Conservation (phyloP, 2,329 filamentous ascomycete species). For the Alternaria ventricosa region DNA sequence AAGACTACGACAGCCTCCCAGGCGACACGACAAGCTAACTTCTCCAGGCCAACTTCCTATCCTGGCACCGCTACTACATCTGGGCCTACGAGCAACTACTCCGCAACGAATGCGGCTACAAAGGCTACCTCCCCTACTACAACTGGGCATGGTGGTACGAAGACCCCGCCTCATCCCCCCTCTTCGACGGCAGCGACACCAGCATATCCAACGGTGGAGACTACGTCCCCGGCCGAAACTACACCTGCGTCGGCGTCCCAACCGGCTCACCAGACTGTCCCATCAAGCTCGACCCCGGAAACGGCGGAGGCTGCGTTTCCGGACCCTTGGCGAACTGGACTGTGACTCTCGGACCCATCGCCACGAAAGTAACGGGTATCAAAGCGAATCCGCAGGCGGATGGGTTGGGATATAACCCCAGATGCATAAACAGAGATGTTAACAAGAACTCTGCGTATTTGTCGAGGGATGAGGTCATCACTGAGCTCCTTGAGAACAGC, state of each 20-base stretch:
- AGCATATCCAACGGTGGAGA: constrained; percentile 55
- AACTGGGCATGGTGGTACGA: constrained; percentile 59
- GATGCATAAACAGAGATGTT: constrained; percentile 49
- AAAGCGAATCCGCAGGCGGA: constrained; percentile 33
- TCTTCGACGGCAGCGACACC: constrained; percentile 63
- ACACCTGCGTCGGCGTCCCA: constrained; percentile 23
- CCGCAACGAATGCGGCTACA: constrained; percentile 51
- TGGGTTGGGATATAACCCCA: constrained; percentile 41
- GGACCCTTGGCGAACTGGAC: constrained; percentile 57
- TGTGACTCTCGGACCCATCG: constrained; percentile 57
- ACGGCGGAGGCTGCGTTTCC: constrained; percentile 62
- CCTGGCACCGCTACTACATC: constrained; percentile 52
- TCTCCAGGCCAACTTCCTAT: constrained; percentile 35
- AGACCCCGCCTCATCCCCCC: constrained; percentile 54
- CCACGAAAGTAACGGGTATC: constrained; percentile 33
- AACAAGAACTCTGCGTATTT: constrained; percentile 24
- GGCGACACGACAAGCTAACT: not conserved
- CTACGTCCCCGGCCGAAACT: constrained; percentile 32
- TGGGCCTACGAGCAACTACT: constrained; percentile 52
- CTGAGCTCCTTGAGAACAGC: constrained; percentile 25
- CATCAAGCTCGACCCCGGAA: constrained; percentile 43
- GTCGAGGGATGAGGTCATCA: constrained; percentile 30
- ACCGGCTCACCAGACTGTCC: constrained; percentile 4
- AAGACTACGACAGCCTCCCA: no score
- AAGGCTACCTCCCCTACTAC: constrained; percentile 55